These are phyloP conservation scores for Lachancea kluyveri DNA, from an alignment of 805 yeast species.

Conservation along the genomic window DNA sequence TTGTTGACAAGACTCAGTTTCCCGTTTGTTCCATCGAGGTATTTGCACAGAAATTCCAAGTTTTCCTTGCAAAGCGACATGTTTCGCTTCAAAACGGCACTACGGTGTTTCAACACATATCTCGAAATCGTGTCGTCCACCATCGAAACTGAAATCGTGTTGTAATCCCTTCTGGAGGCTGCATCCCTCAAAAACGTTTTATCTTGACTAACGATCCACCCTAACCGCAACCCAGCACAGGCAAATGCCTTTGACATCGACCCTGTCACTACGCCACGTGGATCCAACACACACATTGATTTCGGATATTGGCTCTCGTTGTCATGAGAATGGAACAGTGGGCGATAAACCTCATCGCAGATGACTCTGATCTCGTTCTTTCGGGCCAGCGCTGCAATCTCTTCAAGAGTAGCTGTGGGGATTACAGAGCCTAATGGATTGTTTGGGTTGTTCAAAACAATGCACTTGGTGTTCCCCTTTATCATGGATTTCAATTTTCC, in stretches of 20 bases:
- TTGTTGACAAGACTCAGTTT: conserved; percentile 32
- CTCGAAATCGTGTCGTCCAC: conserved; percentile 42
- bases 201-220: conserved; percentile 44
- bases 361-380: conserved; percentile 32
- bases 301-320: conserved; percentile 26
- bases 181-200: conserved; percentile 28
- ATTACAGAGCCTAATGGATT: conserved; percentile 38
- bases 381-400: conserved; percentile 36
- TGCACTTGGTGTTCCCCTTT: conserved; percentile 35
- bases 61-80: conserved; percentile 35
- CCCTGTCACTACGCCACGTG: conserved; percentile 40
- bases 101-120: conserved; percentile 35
- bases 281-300: conserved; percentile 38
- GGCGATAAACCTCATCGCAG: conserved; percentile 51
- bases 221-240: conserved; percentile 46
- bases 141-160: conserved; percentile 42
- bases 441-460: conserved; percentile 45
- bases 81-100: conserved; percentile 35
- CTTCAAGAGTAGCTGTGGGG: conserved; percentile 27
- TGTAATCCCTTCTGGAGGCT: conserved; percentile 41
- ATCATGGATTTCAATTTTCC: conserved; percentile 29
- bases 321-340: conserved; percentile 38
- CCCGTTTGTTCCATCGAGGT: conserved; percentile 30
- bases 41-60: conserved; percentile 31
- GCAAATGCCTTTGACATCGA: conserved; percentile 51